Evolutionary conservation across 495 filamentous ascomycete genomes (phyloP).

Genomic region (Neurospora sp.): DNA sequence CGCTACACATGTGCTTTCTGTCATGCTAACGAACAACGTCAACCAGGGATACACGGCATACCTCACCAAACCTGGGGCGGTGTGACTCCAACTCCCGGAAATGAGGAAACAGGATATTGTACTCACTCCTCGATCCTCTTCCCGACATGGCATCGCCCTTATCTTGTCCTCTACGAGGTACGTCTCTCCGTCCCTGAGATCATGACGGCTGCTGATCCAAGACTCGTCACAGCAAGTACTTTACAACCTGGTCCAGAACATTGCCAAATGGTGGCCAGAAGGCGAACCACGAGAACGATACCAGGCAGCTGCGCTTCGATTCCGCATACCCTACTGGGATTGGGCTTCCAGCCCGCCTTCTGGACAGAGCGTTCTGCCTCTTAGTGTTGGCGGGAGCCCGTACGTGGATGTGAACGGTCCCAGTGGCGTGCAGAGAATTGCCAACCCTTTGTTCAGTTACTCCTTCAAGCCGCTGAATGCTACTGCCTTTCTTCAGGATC

Average conservation of each 20-base stretch:
- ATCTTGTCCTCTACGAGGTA: slow-evolving; percentile 59
- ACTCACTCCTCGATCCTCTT: slow-evolving; percentile 56
- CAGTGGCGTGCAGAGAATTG: slow-evolving; percentile 41
- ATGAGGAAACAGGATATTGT: slow-evolving; percentile 50
- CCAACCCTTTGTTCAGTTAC: slow-evolving; percentile 55
- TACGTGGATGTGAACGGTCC: slow-evolving; percentile 42
- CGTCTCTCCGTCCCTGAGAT: slow-evolving; percentile 6
- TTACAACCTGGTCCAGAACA: slow-evolving; percentile 37
- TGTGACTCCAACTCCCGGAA: slow-evolving; percentile 37
- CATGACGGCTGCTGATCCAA: neutral
- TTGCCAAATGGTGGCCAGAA: slow-evolving; percentile 43
- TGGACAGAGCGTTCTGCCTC: slow-evolving; percentile 37
- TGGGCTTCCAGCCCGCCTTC: slow-evolving; percentile 47
- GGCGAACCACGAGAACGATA: slow-evolving; percentile 34
- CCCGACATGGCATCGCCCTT: slow-evolving; percentile 62
- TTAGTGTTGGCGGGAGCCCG: slow-evolving; percentile 32
- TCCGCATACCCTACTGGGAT: slow-evolving; percentile 60
- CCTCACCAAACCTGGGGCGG: slow-evolving; percentile 48
- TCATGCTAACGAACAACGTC: neutral
- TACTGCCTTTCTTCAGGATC: slow-evolving; percentile 28
- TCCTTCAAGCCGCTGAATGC: slow-evolving; percentile 44
- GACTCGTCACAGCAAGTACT: slow-evolving; percentile 42
- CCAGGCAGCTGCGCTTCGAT: slow-evolving; percentile 38
- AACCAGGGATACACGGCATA: slow-evolving; percentile 52
- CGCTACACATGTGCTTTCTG: neutral